phyloP scores from a whole-genome alignment of 768 basidiomycete species.

The Tulasnella sp. region DNA sequence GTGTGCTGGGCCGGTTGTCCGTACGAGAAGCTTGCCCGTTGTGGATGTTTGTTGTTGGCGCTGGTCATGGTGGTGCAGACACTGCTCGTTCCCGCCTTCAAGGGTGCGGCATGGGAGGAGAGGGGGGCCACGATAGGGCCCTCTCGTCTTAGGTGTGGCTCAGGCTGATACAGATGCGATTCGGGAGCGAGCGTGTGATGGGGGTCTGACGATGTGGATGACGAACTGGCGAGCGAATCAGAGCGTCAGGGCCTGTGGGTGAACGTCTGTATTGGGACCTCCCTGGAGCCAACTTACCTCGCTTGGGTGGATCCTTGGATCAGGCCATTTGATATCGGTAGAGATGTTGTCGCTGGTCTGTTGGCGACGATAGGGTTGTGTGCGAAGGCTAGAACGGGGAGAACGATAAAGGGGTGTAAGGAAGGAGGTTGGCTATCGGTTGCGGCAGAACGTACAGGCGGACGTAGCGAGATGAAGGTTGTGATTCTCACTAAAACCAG shows the following conservation, averaged over 20 bases:
- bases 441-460: not conserved
- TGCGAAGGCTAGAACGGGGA: not conserved
- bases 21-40: not conserved
- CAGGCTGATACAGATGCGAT: not conserved
- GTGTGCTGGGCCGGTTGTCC: not conserved
- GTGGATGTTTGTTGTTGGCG: not conserved
- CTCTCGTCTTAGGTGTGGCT: not conserved
- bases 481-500: not conserved
- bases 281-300: not conserved
- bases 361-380: not conserved
- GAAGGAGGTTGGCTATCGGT: not conserved
- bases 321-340: not conserved
- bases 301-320: not conserved
- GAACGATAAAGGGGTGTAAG: not conserved
- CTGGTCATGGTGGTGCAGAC: not conserved
- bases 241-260: not conserved
- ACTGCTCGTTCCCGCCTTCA: not conserved
- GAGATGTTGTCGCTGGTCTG: slow-evolving; percentile 4
- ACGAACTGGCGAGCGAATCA: not conserved
- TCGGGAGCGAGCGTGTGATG: slow-evolving; percentile 3
- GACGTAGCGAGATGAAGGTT: not conserved
- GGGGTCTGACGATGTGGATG: not conserved
- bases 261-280: not conserved
- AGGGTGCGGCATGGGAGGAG: not conserved
- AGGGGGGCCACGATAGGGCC: not conserved